Evolutionary conservation across 306 rosid genomes (phyloP), one percentile per base, ranked within the genome.

Genomic region (Quercus bicolor): DNA sequence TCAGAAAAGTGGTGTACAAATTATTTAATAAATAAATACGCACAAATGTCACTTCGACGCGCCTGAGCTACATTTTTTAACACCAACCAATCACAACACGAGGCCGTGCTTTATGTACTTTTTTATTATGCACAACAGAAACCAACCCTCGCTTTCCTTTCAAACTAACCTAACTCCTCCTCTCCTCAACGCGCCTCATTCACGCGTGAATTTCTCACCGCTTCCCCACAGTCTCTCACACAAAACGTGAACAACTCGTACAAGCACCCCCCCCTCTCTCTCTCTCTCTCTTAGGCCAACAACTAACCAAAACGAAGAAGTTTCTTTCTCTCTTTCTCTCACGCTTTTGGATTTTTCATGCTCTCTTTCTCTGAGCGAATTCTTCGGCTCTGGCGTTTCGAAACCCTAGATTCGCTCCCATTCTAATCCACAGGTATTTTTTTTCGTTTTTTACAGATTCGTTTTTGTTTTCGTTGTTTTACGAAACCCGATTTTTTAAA

Each of bases 381-480:
- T 77, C 84, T 76, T 82, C 77, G 70, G 73, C 86, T 74, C 66
- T 56, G 84, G 88, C 75, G 68, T 78, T 52, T 52, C 68, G 20
- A 81, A 82, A 75, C 92, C 90, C 93, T 91, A 85, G 87, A 78
- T 89, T 86, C 83, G 72, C 84, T 73, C 56, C 78, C 91, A 81
- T 86, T 86, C 81, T 56, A 15, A 15, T 12, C 53, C 43, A 21
- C 77, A 66, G 90, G 89, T 90, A 61, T 75, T 75, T 86, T n/a
- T 52, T 83, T 68, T 48, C 16, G 16, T 8, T 40, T 40, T 40
- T 40, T 40, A 40, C 51, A 74, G 83, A 75, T 81, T 82, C 78
- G 72, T 79, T 87, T 86, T 57, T 43, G 56, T 59, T 66, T 83
- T 68, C 68, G 16, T 45, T 45, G 19, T 70, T 73, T 55, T 33